Evolutionary conservation across 1,284 basidiomycete genomes (phyloP).

Genomic region (Marasmius fiardii): DNA sequence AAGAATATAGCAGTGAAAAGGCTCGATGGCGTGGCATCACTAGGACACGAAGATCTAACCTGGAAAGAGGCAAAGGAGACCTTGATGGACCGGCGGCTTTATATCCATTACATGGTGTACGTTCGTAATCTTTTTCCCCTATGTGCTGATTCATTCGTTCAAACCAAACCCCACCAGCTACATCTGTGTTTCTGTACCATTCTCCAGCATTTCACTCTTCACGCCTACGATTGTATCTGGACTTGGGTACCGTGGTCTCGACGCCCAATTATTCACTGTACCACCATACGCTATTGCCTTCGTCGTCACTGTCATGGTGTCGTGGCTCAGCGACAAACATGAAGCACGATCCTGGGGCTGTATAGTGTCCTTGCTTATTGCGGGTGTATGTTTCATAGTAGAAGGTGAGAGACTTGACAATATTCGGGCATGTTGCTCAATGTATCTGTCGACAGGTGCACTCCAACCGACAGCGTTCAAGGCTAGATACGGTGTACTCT

Average conservation of each 20-base stretch:
- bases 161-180: too few relatives aligned
- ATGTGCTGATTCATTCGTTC: too few relatives aligned
- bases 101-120: slow-evolving; percentile 26
- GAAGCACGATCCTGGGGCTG: slow-evolving; percentile 5
- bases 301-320: slow-evolving; percentile 25
- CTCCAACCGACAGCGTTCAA: slow-evolving; percentile 10
- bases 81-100: slow-evolving; percentile 27
- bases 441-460: slow-evolving; percentile 1
- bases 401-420: slow-evolving; percentile 3
- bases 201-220: slow-evolving; percentile 32
- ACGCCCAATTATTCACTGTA: slow-evolving; percentile 55
- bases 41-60: slow-evolving; percentile 24
- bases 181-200: slow-evolving; percentile 26
- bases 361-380: slow-evolving; percentile 20
- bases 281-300: slow-evolving; percentile 46
- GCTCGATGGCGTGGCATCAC: slow-evolving; percentile 24
- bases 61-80: slow-evolving; percentile 27
- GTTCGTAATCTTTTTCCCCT: too few relatives aligned
- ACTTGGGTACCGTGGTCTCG: slow-evolving; percentile 42
- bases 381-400: slow-evolving; percentile 23
- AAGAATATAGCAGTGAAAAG: slow-evolving; percentile 25
- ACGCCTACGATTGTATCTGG: slow-evolving; percentile 34
- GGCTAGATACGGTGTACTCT: slow-evolving; percentile 32
- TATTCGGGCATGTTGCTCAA: not conserved
- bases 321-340: slow-evolving; percentile 19